Percentiles rank a stretch among this genome's conserved stretches.
These are phyloP conservation scores for Pseudogymnoascus sp. DNA, from an alignment of 2,329 filamentous ascomycete species.

Conservation along the genomic window DNA sequence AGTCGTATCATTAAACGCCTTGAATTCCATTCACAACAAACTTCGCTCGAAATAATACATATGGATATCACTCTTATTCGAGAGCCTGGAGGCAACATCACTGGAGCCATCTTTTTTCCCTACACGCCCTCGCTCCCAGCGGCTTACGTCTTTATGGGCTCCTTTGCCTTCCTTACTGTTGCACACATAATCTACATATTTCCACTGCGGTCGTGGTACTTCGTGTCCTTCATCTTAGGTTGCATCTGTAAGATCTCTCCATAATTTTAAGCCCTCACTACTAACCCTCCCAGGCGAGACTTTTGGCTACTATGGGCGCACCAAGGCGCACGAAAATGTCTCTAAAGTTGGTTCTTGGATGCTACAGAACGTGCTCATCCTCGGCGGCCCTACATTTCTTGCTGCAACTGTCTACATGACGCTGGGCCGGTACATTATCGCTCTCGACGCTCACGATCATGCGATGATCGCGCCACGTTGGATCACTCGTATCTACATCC, in stretches of 20 bases:
- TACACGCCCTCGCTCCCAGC: constrained; percentile 14
- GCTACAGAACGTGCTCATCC: constrained; percentile 33
- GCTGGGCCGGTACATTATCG: constrained; percentile 32
- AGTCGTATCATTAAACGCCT: neutral
- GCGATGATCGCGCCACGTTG: constrained; percentile 36
- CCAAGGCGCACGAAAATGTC: neutral
- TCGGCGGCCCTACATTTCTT: constrained; percentile 35
- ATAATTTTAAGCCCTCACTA: neutral
- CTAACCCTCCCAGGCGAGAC: neutral
- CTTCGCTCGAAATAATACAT: neutral
- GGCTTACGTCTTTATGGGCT: constrained; percentile 14
- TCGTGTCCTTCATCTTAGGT: neutral
- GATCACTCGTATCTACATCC: constrained; percentile 44
- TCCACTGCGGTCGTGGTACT: constrained; percentile 10
- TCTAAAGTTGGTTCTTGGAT: constrained; percentile 28
- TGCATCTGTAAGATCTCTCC: neutral
- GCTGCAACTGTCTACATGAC: constrained; percentile 41
- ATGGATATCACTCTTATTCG: neutral
- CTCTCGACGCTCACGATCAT: constrained; percentile 33
- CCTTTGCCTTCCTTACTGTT: constrained; percentile 12
- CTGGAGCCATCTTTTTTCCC: neutral
- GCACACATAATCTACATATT: constrained; percentile 16
- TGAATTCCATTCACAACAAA: neutral
- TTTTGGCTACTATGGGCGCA: constrained; percentile 4
- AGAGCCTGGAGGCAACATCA: neutral